Percentiles rank a stretch among this genome's conserved stretches.
These are phyloP conservation scores for Cryptococcus maquisensis DNA, from an alignment of 1,284 basidiomycete species.

Conservation along the genomic window DNA sequence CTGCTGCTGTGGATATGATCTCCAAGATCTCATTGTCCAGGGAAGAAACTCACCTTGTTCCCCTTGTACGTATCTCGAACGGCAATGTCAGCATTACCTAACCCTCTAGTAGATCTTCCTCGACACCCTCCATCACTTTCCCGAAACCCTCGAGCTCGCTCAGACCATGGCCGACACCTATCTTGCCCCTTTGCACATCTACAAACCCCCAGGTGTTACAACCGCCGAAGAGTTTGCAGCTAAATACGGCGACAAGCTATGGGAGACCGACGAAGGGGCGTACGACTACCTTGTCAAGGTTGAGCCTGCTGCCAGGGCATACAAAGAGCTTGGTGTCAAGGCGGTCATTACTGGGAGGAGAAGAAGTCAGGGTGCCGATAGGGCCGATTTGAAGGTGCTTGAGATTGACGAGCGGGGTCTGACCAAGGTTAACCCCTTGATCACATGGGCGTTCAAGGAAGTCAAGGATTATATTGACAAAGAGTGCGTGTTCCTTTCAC, in stretches of 20 bases:
- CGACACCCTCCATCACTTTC: constrained; percentile 96
- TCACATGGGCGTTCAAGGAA: constrained; percentile 78
- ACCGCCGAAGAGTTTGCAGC: constrained; percentile 72
- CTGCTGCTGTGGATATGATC: constrained; percentile 88
- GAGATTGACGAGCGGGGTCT: constrained; percentile 90
- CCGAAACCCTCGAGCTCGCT: constrained; percentile 84
- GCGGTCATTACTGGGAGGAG: constrained; percentile 92
- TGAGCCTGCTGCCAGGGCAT: constrained; percentile 87
- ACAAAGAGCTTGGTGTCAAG: constrained; percentile 72
- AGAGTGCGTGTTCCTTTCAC: constrained; percentile 51
- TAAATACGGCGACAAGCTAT: constrained; percentile 75
- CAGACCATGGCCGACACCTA: constrained; percentile 75
- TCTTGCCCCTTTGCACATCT: constrained; percentile 64
- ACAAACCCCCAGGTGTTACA: constrained; percentile 69
- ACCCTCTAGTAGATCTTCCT: constrained; percentile 63
- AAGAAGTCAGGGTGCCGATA: constrained; percentile 84
- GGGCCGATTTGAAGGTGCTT: constrained; percentile 74
- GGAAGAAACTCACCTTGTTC: constrained; percentile 50
- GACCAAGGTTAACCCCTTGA: constrained; percentile 92
- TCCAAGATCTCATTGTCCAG: constrained; percentile 60
- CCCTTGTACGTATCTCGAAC: constrained; percentile 32
- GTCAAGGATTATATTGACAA: constrained; percentile 82
- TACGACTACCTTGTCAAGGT: constrained; percentile 97
- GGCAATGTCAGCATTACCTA: constrained; percentile 50
- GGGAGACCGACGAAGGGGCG: constrained; percentile 81